Evolutionary conservation across 495 filamentous ascomycete species (phyloP), one percentile per base, ranked within the genome.

Genomic region (Aspergillus cavernicola): DNA sequence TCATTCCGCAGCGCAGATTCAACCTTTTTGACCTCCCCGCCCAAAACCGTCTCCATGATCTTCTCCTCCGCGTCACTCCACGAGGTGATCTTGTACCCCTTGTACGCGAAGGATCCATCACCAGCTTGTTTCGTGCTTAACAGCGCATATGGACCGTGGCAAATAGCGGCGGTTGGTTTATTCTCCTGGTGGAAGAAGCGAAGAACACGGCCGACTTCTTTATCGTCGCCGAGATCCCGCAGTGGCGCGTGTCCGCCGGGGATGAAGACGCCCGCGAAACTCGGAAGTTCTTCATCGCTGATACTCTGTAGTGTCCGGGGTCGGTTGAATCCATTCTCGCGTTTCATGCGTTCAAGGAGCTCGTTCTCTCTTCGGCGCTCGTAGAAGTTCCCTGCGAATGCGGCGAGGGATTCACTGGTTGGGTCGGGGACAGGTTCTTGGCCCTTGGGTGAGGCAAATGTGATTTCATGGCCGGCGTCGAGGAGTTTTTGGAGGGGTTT

Each of bases 181-280:
- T 60, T 58, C 48, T 66, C 53, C 8, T 44, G 23, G 41, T 76
- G 65, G 55, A 76, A 76, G 16, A 64, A 63, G 0, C 45, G 42
- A 39, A 76, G 15, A 3, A 75, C 68, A 11, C 71, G 59, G 1
- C 72, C 72, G 22, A 75, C 54, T 2, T 75, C 71, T 4, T 51
- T 23, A 37, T 75, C 58, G 6, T 54, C 64, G 0, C 71, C 71
- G 0, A 75, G 51, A 58, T 75, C 72, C 6, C 32, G 32, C 38
- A 75, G 59, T 6, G 72, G 72, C 6, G 69, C 71, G 39, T 75
- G 72, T 10, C 72, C 72, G 9, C 71, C 72, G 0, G 71, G 72
- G 19, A 76, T 67, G 49, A 76, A 76, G 10, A 73, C 53, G 0
- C 71, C 72, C 0, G 60, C 61, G 22, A 67, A 75, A 2, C 44